Evolutionary conservation across 306 rosid species (phyloP).

Genomic region (Casuarina equisetifolia): DNA sequence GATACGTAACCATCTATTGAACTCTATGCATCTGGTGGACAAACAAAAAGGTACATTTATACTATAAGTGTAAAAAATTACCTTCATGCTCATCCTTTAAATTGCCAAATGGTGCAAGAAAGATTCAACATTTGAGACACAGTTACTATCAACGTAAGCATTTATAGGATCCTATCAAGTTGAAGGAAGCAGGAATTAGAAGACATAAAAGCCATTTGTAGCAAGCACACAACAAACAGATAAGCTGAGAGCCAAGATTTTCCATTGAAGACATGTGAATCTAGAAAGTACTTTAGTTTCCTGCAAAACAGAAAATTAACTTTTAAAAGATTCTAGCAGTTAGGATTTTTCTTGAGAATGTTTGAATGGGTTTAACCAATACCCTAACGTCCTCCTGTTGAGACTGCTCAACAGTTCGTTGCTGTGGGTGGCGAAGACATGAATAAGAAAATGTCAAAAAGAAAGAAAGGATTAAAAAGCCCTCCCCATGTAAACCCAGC

Average conservation of each 20-base stretch:
- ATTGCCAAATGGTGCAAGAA: slow-evolving; percentile 38
- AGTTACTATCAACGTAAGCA: slow-evolving; percentile 18
- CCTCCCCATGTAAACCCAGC: not conserved
- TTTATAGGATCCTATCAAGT: slow-evolving; percentile 32
- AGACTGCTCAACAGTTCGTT: slow-evolving; percentile 17
- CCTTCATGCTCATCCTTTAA: slow-evolving; percentile 39
- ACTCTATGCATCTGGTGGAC: not conserved
- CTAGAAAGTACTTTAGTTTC: slow-evolving; percentile 22
- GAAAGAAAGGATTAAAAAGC: slow-evolving; percentile 1
- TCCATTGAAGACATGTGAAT: slow-evolving; percentile 15
- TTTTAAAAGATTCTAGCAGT: slow-evolving; percentile 16
- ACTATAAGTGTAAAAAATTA: slow-evolving; percentile 19
- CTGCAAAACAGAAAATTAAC: slow-evolving; percentile 31
- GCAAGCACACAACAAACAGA: not conserved
- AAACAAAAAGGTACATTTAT: not conserved
- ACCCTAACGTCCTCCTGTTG: slow-evolving; percentile 28
- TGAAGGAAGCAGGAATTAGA: slow-evolving; percentile 22
- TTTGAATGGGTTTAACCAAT: slow-evolving; percentile 1
- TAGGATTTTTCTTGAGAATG: slow-evolving; percentile 17
- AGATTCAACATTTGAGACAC: slow-evolving; percentile 38
- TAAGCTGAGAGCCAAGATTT: slow-evolving; percentile 14
- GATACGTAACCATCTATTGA: not conserved
- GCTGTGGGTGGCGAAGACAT: slow-evolving; percentile 33
- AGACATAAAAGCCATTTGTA: slow-evolving; percentile 20
- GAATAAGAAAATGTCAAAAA: slow-evolving; percentile 10